Base-by-base conservation (phyloP, 1,284 basidiomycete species). In the Leccinum subrobustum region DNA sequence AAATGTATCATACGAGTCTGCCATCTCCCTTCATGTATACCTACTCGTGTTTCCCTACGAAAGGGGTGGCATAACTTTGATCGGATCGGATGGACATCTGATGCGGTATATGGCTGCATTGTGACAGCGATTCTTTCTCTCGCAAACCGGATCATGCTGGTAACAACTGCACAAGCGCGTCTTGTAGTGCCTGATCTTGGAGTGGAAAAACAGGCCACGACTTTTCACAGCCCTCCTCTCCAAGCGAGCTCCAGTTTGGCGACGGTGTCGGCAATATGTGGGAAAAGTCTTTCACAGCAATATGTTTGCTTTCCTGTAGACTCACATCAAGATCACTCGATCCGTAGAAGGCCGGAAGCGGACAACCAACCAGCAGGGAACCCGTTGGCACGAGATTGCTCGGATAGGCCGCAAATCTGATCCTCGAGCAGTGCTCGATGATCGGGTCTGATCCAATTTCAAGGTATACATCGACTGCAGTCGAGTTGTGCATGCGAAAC, bases 401-500 rank as follows among this genome's bases (percentile, higher is more conserved):
- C 6, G 89, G 89, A 69, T 91, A 92, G 0, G 71, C 64, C 2
- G 82, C 76, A 65, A 94, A 92, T 1, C 76, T 75, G 52, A 93
- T 81, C 1, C 67, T 65, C 1, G 77, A 76, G 67, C 85, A 92
- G 62, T 87, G 80, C 69, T 94, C 92, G 37, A 94, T 91, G 70
- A 92, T 81, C 0, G 92, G 91, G 58, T 86, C 84, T 2, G 89
- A 91, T 6, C 76, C 69, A 8, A 86, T 84, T 16, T 82, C 75
- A 3, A 94, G 79, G 63, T 87, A 85, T 4, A 92, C 81, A 51
- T 85, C 82, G 0, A 86, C 81, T 8, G 77, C 63, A 0, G 70
- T 78, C 0, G 90, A 91, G 6, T 80, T 78, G 68, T 94, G 92
- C 82, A 94, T 91, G 20, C 92, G 86, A 69, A 92, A 92, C 92